Percentiles rank a stretch among this genome's conserved stretches.
Evolutionary conservation across 345 rosid genomes (phyloP).

Genomic region (Citrus reticulata): DNA sequence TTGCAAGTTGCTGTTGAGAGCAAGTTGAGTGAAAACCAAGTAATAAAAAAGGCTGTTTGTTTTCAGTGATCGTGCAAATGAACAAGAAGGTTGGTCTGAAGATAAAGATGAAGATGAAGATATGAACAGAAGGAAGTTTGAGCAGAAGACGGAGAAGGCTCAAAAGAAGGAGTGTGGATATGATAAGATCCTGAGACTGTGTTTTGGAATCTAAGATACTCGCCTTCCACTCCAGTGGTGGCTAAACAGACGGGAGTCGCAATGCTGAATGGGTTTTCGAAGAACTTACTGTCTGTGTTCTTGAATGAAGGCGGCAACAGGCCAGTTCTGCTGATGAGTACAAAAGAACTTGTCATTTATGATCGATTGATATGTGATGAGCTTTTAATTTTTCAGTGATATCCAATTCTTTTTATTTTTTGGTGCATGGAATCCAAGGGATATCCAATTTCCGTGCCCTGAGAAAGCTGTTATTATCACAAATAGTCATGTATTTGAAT

Average conservation of each 20-base stretch:
- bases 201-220: constrained; percentile 17
- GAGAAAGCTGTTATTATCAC: no score
- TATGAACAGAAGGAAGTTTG: no score
- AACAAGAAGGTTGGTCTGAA: no score
- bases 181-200: constrained; percentile 15
- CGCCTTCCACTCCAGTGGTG: background rate
- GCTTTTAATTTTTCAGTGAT: no score
- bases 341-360: constrained; percentile 2
- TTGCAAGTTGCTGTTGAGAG: no score
- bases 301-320: constrained; percentile 4
- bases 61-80: no score
- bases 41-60: no score
- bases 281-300: constrained; percentile 14
- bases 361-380: background rate
- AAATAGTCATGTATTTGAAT: no score
- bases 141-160: no score
- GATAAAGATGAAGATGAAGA: no score
- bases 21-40: no score
- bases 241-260: constrained; percentile 7
- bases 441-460: background rate
- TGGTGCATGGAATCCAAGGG: background rate
- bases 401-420: background rate
- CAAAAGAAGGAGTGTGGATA: background rate
- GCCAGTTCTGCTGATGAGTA: constrained; percentile 11
- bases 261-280: constrained; percentile 15